Base-by-base conservation (phyloP, 805 yeast species). In the Barnettozyma wickerhamii region DNA sequence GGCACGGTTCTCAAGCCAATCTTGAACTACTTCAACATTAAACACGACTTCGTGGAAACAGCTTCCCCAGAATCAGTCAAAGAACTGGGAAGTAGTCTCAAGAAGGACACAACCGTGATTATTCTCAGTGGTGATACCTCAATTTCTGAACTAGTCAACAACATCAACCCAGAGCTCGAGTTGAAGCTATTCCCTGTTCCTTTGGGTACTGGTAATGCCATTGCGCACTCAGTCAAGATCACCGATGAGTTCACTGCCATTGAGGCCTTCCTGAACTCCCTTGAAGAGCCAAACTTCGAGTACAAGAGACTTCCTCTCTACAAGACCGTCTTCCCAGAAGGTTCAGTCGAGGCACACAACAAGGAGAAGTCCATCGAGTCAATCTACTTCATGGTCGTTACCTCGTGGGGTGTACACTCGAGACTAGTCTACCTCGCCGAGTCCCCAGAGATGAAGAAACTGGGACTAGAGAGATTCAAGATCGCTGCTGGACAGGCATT, bases 121-220 rank as follows among this genome's bases (percentile, higher is more conserved):
- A 63, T 89, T 27, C 60, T 90, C 7, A 83, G 95, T 29, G 97
- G 97, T 2, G 97, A 90, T 55, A 89, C 96, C 1, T 80, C 95
- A 1, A 65, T 87, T 5, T 77, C 74, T 37, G 97, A 90, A 58
- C 76, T 90, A 37, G 51, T 87, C 41, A 89, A 89, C 56, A 46
- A 34, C 6, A 18, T 44, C 4, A n/a, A 66, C 60, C 15, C 56
- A 40, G 6, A 18, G 5, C 19, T 38, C 9, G 30, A 37, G n/a
- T 19, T 65, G 7, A 42, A 48, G 27, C 33, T 66, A 5, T 41
- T 56, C 2, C 54, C 62, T 1, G 58, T 90, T 13, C 95, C 96
- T 0, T 68, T 79, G 44, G 97, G 97, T 1, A 83, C 95, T 1
- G 97, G 95, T 0, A 90, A 90, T 58, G 89, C 95, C 1, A 66